These are phyloP conservation scores for Voacanga thouarsii DNA, from an alignment of 257 asterid genomes.

Conservation along the genomic window DNA sequence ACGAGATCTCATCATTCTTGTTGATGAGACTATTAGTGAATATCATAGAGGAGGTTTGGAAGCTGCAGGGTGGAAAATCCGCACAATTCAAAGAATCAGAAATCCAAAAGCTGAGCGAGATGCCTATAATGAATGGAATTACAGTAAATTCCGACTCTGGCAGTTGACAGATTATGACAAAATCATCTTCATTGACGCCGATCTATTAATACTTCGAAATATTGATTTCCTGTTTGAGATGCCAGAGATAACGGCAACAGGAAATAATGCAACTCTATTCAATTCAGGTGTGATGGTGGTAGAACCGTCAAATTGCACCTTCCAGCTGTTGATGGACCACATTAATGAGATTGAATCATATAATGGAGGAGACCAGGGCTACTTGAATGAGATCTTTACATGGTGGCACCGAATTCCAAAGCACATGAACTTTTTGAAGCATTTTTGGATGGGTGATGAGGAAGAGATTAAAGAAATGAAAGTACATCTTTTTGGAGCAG, in stretches of 20 bases:
- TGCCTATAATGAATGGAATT: slow-evolving; percentile 94
- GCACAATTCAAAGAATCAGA: slow-evolving; percentile 68
- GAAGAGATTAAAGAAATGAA: slow-evolving; percentile 58
- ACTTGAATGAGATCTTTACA: slow-evolving; percentile 77
- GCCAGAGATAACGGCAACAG: slow-evolving; percentile 88
- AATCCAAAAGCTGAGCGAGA: slow-evolving; percentile 86
- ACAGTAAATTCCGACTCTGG: slow-evolving; percentile 93
- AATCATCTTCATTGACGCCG: slow-evolving; percentile 85
- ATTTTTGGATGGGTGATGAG: slow-evolving; percentile 81
- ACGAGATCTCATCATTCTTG: slow-evolving; percentile 86
- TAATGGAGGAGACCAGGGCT: slow-evolving; percentile 97
- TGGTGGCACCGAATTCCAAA: slow-evolving; percentile 98
- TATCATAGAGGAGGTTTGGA: slow-evolving; percentile 73
- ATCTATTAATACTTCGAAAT: slow-evolving; percentile 63
- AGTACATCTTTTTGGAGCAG: slow-evolving; percentile 63
- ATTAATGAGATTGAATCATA: slow-evolving; percentile 80
- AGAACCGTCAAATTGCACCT: slow-evolving; percentile 88
- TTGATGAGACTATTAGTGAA: slow-evolving; percentile 63
- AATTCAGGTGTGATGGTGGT: slow-evolving; percentile 94
- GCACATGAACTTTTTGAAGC: slow-evolving; percentile 81
- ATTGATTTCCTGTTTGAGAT: slow-evolving; percentile 84
- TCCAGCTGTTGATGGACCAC: slow-evolving; percentile 73
- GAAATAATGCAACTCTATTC: slow-evolving; percentile 80
- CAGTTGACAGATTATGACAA: slow-evolving; percentile 89
- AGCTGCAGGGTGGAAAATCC: slow-evolving; percentile 91